Evolutionary conservation across 1,284 basidiomycete genomes (phyloP).

Genomic region (Peniophora sp.): DNA sequence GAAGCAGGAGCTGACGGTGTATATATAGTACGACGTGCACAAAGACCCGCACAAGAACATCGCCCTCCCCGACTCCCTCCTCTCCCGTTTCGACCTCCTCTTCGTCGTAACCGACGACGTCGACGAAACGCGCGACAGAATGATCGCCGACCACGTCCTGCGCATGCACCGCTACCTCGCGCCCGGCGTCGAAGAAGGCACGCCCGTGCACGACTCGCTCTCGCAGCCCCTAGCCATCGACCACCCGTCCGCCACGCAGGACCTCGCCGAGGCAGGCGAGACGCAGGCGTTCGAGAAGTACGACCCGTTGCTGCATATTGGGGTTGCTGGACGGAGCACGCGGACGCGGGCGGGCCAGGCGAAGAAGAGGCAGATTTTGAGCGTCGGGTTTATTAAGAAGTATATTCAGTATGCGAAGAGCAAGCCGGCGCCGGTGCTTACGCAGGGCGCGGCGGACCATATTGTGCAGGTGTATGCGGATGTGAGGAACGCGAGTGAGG

Average conservation of each 20-base stretch:
- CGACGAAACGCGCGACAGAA: conserved; percentile 89
- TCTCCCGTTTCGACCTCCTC: conserved; percentile 98
- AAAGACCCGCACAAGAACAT: conserved; percentile 99
- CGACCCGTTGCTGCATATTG: conserved; percentile 92
- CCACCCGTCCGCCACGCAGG: conserved; percentile 50
- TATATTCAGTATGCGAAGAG: conserved; percentile 98
- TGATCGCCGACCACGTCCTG: conserved; percentile 96
- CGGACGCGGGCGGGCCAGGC: conserved; percentile 50
- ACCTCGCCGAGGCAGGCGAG: conserved; percentile 52
- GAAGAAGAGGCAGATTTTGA: conserved; percentile 80
- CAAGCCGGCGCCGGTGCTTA: conserved; percentile 77
- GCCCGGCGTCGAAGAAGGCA: conserved; percentile 93
- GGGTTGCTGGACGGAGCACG: conserved; percentile 43
- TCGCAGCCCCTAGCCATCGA: conserved; percentile 85
- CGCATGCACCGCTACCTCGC: conserved; percentile 97
- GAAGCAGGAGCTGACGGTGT: not conserved
- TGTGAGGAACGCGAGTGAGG: conserved; percentile 88
- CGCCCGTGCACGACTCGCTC: conserved; percentile 83
- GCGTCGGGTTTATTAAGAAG: conserved; percentile 95
- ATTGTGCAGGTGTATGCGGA: conserved; percentile 92
- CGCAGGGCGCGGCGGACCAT: conserved; percentile 90
- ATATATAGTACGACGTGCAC: conserved; percentile 91
- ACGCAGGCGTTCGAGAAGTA: conserved; percentile 92
- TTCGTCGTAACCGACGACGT: conserved; percentile 99
- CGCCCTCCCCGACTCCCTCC: conserved; percentile 93